Evolutionary conservation across 2,329 filamentous ascomycete genomes (phyloP), one percentile per base, ranked within the genome.

Genomic region (Aspergillus awamori): DNA sequence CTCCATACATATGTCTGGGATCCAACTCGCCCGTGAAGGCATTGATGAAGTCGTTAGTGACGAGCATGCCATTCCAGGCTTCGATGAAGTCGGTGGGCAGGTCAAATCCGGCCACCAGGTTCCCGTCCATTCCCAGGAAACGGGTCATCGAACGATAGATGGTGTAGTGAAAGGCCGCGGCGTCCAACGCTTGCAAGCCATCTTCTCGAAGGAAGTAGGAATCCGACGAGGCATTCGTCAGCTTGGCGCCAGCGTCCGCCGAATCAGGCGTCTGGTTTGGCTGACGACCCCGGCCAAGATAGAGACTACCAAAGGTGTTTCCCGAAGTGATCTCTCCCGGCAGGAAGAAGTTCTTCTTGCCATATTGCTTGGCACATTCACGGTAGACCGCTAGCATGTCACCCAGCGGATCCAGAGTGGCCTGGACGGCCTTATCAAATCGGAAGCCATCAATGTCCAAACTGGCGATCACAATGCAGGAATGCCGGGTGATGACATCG

Each of bases 381-480:
- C 86, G 79, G 69, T 87, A 82, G 7, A 80, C 79, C 13, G 79
- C 74, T 30, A 84, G 84, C 69, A 85, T 87, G 43, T 84, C 80
- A 4, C 80, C 85, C 61, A 86, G 79, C 0, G 85, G 81, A 67
- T 88, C 87, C 3, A 87, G 80, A 0, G 86, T 87, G 13, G 84
- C 82, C 67, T 88, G 86, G 22, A 85, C 83, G 2, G 85, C 86
- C 72, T 89, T 89, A 74, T 89, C 86, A 72, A 87, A 86, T 57
- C 86, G 83, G 69, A 86, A 87, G 0, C 86, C 87, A 67, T 89
- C 86, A 57, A 89, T 83, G 65, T 89, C 86, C 13, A 89, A 76
- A 63, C 81, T 83, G 20, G 77, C 72, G 58, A 89, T 86, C 41
- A 84, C 78, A 70, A 89, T 84, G 73, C 86, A 89, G 1, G 85